A percentile compares a stretch with the other conserved stretches of the same genome.
phyloP scores from a whole-genome alignment of 176 grass and related monocot species.

The Rhynchospora breviuscula region DNA sequence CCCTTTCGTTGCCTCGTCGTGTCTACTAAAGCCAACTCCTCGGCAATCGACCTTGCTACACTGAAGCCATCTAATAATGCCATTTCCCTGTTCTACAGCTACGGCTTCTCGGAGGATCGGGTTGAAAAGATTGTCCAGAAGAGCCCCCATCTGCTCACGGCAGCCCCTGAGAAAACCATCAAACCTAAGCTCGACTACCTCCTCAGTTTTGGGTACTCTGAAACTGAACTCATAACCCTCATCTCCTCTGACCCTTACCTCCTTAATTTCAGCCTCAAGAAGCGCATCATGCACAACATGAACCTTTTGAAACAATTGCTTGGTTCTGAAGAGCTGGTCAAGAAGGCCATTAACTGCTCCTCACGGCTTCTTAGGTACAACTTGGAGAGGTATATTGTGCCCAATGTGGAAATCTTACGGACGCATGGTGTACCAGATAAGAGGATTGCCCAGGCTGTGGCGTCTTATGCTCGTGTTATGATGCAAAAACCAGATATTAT shows the following conservation, averaged over 20 bases:
- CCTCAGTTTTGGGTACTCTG: slow-evolving; percentile 2
- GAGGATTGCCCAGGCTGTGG: slow-evolving; percentile 27
- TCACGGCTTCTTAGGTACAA: slow-evolving; percentile 25
- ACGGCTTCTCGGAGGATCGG: slow-evolving; percentile 44
- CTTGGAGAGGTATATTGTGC: slow-evolving; percentile 17
- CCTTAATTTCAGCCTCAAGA: slow-evolving; percentile 14
- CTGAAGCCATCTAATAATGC: background rate
- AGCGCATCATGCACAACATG: slow-evolving; percentile 34
- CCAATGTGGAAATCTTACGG: slow-evolving; percentile 39
- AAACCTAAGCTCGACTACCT: slow-evolving; percentile 24
- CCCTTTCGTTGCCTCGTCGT: slow-evolving; percentile 16
- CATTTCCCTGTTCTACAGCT: slow-evolving; percentile 6
- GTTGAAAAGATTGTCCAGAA: slow-evolving; percentile 24
- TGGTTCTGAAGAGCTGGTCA: slow-evolving; percentile 22
- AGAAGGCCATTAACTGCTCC: background rate
- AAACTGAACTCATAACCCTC: slow-evolving; percentile 3
- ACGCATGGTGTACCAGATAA: slow-evolving; percentile 21
- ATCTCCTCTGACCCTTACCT: slow-evolving; percentile 17
- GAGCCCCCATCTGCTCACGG: slow-evolving; percentile 12
- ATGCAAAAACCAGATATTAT: slow-evolving; percentile 17
- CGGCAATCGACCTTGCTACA: background rate
- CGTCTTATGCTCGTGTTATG: slow-evolving; percentile 18
- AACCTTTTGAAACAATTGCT: slow-evolving; percentile 32
- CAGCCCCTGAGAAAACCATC: slow-evolving; percentile 5
- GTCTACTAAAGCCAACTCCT: background rate